phyloP scores from a whole-genome alignment of 2,329 filamentous ascomycete genomes.

The Sphaerulina musiva region DNA sequence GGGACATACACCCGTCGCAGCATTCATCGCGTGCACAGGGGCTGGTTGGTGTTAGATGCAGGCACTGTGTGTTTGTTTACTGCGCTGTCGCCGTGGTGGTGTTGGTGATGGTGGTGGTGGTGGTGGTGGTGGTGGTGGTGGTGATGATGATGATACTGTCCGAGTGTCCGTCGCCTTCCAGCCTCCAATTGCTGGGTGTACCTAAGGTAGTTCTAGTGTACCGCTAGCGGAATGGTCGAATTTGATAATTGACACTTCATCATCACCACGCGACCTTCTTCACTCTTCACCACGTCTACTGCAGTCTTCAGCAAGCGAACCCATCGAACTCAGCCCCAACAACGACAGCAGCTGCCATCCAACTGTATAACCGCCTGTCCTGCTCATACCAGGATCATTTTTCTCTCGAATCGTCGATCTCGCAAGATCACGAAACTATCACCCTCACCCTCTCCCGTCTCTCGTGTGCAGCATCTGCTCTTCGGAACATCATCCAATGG shows the following conservation, averaged over 20 bases:
- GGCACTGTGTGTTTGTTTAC: too few species aligned
- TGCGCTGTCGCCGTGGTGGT: too few species aligned
- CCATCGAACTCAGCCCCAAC: background rate
- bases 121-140: too few species aligned
- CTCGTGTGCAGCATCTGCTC: slow-evolving; percentile 1
- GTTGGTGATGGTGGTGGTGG: too few species aligned
- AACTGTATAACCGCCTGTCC: background rate
- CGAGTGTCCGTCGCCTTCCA: too few species aligned
- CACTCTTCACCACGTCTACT: background rate
- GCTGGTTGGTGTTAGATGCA: too few species aligned
- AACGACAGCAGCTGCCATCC: background rate
- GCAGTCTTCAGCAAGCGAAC: background rate
- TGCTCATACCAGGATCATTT: background rate
- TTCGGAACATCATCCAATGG: slow-evolving; percentile 29
- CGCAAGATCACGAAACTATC: background rate
- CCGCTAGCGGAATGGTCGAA: background rate
- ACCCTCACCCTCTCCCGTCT: background rate
- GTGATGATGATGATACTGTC: too few species aligned
- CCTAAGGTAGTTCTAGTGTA: too few species aligned
- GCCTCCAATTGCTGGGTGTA: too few species aligned
- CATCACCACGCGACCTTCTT: background rate
- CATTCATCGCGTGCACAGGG: too few species aligned
- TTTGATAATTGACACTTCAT: background rate
- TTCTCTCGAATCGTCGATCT: background rate
- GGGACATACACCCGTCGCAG: too few species aligned